These are phyloP conservation scores for Bruguiera sexangula DNA, from an alignment of 345 rosid species.

Conservation along the genomic window DNA sequence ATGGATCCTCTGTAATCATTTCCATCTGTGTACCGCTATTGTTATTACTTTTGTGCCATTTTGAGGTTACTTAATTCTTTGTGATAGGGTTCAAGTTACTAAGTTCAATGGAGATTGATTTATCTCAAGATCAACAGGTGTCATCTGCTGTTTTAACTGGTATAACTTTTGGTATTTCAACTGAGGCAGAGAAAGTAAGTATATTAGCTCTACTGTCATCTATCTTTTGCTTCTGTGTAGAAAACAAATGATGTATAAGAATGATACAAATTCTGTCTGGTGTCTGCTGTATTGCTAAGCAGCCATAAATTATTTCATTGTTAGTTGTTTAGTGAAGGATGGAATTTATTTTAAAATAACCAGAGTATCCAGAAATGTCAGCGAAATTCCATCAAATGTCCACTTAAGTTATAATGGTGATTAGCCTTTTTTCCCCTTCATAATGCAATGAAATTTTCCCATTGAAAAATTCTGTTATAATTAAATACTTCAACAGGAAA, in stretches of 20 bases:
- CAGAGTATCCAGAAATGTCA: too few relatives aligned
- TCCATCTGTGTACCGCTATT: background rate
- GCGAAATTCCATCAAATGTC: too few relatives aligned
- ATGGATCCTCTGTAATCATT: background rate
- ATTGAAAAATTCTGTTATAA: background rate
- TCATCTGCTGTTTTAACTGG: conserved; percentile 43
- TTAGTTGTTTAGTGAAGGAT: too few relatives aligned
- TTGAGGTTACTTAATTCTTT: conserved; percentile 21
- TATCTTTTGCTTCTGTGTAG: background rate
- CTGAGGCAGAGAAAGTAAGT: conserved; percentile 43
- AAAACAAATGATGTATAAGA: too few relatives aligned
- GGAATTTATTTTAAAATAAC: too few relatives aligned
- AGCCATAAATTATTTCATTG: too few relatives aligned
- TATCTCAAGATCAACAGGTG: conserved; percentile 32
- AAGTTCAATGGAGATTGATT: conserved; percentile 34
- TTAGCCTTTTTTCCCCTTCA: too few relatives aligned
- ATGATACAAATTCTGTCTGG: too few relatives aligned
- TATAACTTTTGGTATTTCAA: conserved; percentile 41
- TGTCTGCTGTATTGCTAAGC: too few relatives aligned
- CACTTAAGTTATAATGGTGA: too few relatives aligned
- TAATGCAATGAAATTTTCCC: background rate
- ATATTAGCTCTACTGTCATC: too few relatives aligned
- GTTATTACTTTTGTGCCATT: conserved; percentile 1
- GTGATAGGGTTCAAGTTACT: conserved; percentile 9
- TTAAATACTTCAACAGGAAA: conserved; percentile 43